Conservation (phyloP, 768 basidiomycete species). For the Chalciporus pseudorubinellus region DNA sequence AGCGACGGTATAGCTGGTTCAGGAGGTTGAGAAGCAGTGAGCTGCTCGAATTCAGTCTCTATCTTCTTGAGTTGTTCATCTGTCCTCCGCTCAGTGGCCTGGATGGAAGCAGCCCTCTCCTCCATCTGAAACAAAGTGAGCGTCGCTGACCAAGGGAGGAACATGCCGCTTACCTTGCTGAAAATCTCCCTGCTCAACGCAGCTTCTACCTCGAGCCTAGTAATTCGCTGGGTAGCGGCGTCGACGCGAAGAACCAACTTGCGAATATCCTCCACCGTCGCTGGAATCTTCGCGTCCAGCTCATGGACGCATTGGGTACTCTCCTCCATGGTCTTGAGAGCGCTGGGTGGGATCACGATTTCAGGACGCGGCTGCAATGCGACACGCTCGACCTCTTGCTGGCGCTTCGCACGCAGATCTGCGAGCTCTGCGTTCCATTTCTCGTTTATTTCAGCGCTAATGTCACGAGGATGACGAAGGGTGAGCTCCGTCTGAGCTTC, state of each 20-base stretch:
- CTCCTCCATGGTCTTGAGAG: constrained; percentile 18
- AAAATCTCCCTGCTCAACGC: constrained; percentile 12
- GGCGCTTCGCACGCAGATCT: constrained; percentile 21
- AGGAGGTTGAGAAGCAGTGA: constrained; percentile 9
- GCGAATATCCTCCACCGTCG: constrained; percentile 25
- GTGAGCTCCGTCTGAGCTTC: constrained; percentile 31
- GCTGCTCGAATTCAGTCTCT: constrained; percentile 15
- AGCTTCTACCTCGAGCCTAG: constrained; percentile 23
- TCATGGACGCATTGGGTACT: constrained; percentile 14
- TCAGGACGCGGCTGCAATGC: constrained; percentile 15
- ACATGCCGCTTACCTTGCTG: constrained; percentile 14
- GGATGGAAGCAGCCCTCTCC: constrained; percentile 13
- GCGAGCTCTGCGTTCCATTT: constrained; percentile 17
- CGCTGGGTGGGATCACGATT: constrained; percentile 19
- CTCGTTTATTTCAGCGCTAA: constrained; percentile 18
- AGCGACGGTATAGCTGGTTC: background rate
- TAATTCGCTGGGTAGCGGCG: constrained; percentile 18
- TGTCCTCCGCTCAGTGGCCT: constrained; percentile 11
- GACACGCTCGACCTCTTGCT: constrained; percentile 17
- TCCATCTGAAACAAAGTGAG: constrained; percentile 16
- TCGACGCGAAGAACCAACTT: constrained; percentile 24
- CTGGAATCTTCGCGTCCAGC: constrained; percentile 25
- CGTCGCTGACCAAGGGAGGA: background rate
- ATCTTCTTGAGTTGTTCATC: constrained; percentile 17
- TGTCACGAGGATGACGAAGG: constrained; percentile 20